Evolutionary conservation across 352 stramenopile species (phyloP).

Genomic region (Thalassiosira mediterranea): DNA sequence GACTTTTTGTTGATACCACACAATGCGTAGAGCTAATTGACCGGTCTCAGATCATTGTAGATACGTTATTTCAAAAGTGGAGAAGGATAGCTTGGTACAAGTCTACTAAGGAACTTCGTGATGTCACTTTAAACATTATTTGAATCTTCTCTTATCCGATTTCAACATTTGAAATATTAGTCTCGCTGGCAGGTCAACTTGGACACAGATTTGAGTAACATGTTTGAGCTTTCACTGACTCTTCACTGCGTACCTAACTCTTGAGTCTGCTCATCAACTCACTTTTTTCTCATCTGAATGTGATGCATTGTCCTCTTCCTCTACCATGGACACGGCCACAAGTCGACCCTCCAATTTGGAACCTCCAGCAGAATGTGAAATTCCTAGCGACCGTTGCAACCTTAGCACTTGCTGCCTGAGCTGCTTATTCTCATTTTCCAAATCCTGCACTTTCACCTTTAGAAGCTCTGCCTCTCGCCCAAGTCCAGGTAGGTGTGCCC

Average conservation of each 20-base stretch:
- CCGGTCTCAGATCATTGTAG: neutral
- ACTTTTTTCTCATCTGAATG: conserved; percentile 18
- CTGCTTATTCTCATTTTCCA: conserved; percentile 51
- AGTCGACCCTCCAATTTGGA: conserved; percentile 19
- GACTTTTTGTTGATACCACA: too few relatives aligned
- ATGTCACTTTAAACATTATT: neutral
- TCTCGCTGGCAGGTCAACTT: neutral
- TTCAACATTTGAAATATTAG: neutral
- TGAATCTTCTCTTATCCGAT: neutral
- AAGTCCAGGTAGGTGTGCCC: conserved; percentile 37
- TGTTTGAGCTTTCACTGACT: neutral
- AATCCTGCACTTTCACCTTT: conserved; percentile 38
- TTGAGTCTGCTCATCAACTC: conserved; percentile 3
- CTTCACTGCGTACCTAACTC: neutral
- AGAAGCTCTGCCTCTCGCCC: conserved; percentile 58
- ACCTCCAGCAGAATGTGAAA: conserved; percentile 13
- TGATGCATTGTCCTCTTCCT: conserved; percentile 9
- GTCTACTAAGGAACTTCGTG: too few relatives aligned
- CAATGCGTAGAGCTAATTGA: too few relatives aligned
- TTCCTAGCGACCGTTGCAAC: conserved; percentile 45
- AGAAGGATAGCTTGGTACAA: too few relatives aligned
- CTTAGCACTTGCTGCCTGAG: conserved; percentile 42
- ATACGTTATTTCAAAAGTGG: too few relatives aligned
- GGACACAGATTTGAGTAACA: neutral
- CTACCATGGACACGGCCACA: conserved; percentile 13